A percentile compares a stretch with the other conserved stretches of the same genome.
Evolutionary conservation across 352 stramenopile genomes (phyloP).

Genomic region (Globisporangium radiosum): DNA sequence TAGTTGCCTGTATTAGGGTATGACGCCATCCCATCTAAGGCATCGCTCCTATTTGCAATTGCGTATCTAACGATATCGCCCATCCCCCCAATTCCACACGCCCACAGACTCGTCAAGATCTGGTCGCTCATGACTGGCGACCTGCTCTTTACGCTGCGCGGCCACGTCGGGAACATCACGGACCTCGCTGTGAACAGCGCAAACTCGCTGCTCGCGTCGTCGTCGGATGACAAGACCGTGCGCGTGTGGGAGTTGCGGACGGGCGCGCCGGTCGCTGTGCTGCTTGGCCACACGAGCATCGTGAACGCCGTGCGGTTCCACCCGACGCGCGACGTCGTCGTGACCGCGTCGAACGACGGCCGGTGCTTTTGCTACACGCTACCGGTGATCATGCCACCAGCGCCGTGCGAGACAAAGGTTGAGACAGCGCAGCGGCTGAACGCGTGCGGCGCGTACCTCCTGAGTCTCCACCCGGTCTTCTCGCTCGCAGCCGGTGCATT

Average conservation of each 20-base stretch:
- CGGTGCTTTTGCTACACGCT: slow-evolving; percentile 89
- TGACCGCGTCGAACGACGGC: slow-evolving; percentile 91
- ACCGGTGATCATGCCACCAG: slow-evolving; percentile 48
- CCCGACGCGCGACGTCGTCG: slow-evolving; percentile 76
- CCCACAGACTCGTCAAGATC: slow-evolving; percentile 91
- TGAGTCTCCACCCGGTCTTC: slow-evolving; percentile 76
- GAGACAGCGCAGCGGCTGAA: slow-evolving; percentile 75
- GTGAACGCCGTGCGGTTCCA: slow-evolving; percentile 88
- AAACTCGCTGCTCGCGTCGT: slow-evolving; percentile 78
- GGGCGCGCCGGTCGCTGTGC: slow-evolving; percentile 74
- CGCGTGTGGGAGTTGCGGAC: slow-evolving; percentile 85
- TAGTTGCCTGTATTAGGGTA: too few relatives aligned
- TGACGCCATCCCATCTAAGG: too few relatives aligned
- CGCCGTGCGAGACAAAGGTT: slow-evolving; percentile 57
- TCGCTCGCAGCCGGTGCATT: slow-evolving; percentile 56
- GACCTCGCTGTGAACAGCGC: slow-evolving; percentile 84
- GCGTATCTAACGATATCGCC: too few relatives aligned
- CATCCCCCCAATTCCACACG: too few relatives aligned
- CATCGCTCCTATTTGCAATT: too few relatives aligned
- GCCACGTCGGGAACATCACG: slow-evolving; percentile 86
- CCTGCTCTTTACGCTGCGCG: slow-evolving; percentile 74
- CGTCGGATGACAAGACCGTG: slow-evolving; percentile 86
- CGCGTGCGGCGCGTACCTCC: slow-evolving; percentile 61
- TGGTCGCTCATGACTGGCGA: slow-evolving; percentile 89
- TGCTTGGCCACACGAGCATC: slow-evolving; percentile 81